phyloP scores from a whole-genome alignment of 1,139 yeast species.

The Candida tunisiensis region DNA sequence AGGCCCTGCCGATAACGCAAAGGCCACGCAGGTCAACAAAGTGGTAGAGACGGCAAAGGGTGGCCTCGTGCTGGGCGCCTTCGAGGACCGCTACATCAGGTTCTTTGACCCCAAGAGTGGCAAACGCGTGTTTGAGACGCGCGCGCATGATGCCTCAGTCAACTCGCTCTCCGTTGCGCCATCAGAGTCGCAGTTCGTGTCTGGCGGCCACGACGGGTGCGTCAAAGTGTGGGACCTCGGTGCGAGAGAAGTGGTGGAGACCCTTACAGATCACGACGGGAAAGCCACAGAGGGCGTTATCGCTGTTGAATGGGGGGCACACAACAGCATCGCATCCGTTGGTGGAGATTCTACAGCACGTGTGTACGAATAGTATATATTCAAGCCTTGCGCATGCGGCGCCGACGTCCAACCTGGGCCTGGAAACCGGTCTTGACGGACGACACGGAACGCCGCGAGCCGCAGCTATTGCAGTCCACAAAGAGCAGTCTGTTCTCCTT shows the following conservation, averaged over 20 bases:
- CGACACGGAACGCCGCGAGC: constrained; percentile 91
- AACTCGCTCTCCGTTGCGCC: constrained; percentile 8
- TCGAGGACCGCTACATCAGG: constrained; percentile 8
- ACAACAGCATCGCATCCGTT: neutral
- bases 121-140: constrained; percentile 5
- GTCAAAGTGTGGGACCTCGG: constrained; percentile 14
- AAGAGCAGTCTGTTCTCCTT: constrained; percentile 97
- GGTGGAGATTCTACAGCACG: constrained; percentile 1
- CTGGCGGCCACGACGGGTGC: constrained; percentile 14
- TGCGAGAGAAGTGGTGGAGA: constrained; percentile 1
- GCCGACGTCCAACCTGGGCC: constrained; percentile 65
- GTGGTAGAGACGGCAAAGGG: constrained; percentile 1
- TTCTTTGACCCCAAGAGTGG: constrained; percentile 8
- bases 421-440: constrained; percentile 99
- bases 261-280: neutral
- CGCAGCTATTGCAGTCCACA: constrained; percentile 96
- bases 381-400: constrained; percentile 49
- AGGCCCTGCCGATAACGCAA: constrained; percentile 2
- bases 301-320: constrained; percentile 2
- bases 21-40: constrained; percentile 2
- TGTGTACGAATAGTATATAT: constrained; percentile 8
- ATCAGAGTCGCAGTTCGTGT: constrained; percentile 7
- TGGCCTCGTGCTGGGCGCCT: constrained; percentile 3
- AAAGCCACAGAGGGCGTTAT: constrained; percentile 2
- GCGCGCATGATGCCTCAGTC: constrained; percentile 13